Evolutionary conservation across 2,329 filamentous ascomycete genomes (phyloP).

Genomic region (Fusarium tanahbumbuense): DNA sequence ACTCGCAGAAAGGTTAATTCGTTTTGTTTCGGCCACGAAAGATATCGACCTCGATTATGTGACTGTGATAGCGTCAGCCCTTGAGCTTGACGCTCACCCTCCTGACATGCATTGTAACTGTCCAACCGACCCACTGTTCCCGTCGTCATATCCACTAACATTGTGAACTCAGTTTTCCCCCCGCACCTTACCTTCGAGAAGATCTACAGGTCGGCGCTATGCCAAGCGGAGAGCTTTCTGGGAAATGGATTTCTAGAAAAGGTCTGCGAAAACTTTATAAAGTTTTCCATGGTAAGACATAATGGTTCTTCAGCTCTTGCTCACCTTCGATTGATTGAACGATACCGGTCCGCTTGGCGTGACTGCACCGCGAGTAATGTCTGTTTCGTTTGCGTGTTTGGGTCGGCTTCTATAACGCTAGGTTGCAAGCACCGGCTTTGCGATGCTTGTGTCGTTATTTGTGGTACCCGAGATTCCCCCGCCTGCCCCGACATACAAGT

Average conservation of each 20-base stretch:
- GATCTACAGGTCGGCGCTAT: background rate
- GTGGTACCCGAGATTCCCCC: background rate
- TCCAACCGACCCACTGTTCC: too few species aligned
- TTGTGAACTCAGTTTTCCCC: background rate
- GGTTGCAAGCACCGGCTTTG: conserved; percentile 2
- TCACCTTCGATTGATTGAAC: background rate
- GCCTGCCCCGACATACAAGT: background rate
- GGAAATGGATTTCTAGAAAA: background rate
- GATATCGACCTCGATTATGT: background rate
- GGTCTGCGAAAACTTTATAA: background rate
- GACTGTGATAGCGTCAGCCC: background rate
- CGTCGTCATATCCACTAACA: too few species aligned
- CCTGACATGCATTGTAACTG: conserved; percentile 2
- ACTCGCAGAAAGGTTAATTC: background rate
- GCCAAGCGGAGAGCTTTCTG: background rate
- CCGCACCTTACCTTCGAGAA: background rate
- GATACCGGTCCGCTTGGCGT: background rate
- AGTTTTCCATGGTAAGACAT: background rate
- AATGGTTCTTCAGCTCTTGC: background rate
- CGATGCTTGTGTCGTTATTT: conserved; percentile 1
- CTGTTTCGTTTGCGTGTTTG: background rate
- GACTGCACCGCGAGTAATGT: background rate
- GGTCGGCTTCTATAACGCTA: background rate
- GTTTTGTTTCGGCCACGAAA: background rate
- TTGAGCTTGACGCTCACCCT: conserved; percentile 2